A percentile compares a stretch with the other conserved stretches of the same genome.
Conservation (phyloP, 2,329 filamentous ascomycete genomes). For the Onygenales sp. region DNA sequence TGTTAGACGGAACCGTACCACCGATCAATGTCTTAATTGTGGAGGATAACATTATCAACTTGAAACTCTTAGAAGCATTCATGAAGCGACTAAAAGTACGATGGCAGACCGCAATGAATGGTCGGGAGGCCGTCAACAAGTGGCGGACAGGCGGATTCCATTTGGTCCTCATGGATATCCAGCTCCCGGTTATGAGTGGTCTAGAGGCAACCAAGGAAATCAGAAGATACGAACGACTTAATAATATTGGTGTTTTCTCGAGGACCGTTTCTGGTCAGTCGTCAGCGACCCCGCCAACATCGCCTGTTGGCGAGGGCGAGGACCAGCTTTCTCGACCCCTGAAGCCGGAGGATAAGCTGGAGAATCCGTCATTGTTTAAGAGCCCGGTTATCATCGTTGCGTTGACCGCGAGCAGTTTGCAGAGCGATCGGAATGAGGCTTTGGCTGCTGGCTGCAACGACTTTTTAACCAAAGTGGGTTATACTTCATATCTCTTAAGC, state of each 20-base stretch:
- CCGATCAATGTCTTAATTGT: conserved; percentile 97
- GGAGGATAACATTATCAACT: conserved; percentile 96
- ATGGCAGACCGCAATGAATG: conserved; percentile 96
- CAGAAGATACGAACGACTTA: conserved; percentile 74
- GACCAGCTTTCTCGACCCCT: conserved; percentile 17
- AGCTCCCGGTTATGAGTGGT: conserved; percentile 92
- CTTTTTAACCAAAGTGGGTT: conserved; percentile 83
- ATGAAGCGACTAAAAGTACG: conserved; percentile 92
- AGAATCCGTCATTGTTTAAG: conserved; percentile 59
- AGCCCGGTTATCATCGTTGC: conserved; percentile 97
- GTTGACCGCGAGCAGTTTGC: conserved; percentile 84
- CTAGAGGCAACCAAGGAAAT: conserved; percentile 94
- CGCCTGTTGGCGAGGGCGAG: not conserved
- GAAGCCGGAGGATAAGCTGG: conserved; percentile 27
- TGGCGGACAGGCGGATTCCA: conserved; percentile 92
- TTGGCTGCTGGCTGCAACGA: conserved; percentile 95
- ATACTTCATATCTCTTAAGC: too few species aligned
- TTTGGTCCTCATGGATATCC: conserved; percentile 96
- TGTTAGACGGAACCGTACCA: conserved; percentile 74
- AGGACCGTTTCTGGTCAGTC: conserved; percentile 51
- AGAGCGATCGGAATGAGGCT: conserved; percentile 91
- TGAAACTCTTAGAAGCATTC: conserved; percentile 86
- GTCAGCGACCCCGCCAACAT: conserved; percentile 28
- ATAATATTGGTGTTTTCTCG: conserved; percentile 84
- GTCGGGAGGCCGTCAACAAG: conserved; percentile 82